Evolutionary conservation across 1,139 yeast species (phyloP), one percentile per base, ranked within the genome.

Genomic region (Saccharomycopsis hybrid): DNA sequence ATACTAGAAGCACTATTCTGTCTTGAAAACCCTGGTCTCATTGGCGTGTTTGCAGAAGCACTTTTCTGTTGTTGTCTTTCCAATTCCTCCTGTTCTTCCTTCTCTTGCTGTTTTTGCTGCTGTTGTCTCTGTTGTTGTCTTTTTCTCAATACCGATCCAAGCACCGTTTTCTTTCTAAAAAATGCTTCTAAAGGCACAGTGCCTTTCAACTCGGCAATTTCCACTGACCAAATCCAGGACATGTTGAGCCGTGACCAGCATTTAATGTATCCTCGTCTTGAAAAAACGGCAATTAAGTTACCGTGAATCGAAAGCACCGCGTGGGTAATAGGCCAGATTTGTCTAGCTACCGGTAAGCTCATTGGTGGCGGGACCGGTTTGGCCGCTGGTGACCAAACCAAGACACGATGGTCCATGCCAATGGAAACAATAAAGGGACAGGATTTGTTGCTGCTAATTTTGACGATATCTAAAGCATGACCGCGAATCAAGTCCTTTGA

Each of bases 341-440:
- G 76, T 2, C 69, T 65, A 1, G 67, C 62, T 38, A 67, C 60
- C 11, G 75, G 77, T 29, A 70, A 68, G 50, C 57, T 72, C 50
- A 66, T 76, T 54, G 69, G 83, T 53, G 70, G 81, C 13, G 51
- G 48, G 58, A 60, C 56, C 55, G 68, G 85, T 18, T 60, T 60
- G 2, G 72, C 65, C 48, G 80, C 65, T 1, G 92, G 94, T 1
- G 87, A 80, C 95, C 95, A 86, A 8, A 85, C 77, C 38, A 79
- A 65, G 1, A 86, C 71, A 53, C 73, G 78, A 58, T 83, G 89
- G 59, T 86, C 95, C 58, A 87, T 66, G 3, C 90, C 90, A 32
- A 84, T 73, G 0, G 90, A 76, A 0, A 84, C 81, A 39, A 86
- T 68, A 60, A 74, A 82, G 9, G 82, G 83, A 58, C 75, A 74